Evolutionary conservation across 2,329 filamentous ascomycete genomes (phyloP).

Genomic region (Sarocladium strictum): DNA sequence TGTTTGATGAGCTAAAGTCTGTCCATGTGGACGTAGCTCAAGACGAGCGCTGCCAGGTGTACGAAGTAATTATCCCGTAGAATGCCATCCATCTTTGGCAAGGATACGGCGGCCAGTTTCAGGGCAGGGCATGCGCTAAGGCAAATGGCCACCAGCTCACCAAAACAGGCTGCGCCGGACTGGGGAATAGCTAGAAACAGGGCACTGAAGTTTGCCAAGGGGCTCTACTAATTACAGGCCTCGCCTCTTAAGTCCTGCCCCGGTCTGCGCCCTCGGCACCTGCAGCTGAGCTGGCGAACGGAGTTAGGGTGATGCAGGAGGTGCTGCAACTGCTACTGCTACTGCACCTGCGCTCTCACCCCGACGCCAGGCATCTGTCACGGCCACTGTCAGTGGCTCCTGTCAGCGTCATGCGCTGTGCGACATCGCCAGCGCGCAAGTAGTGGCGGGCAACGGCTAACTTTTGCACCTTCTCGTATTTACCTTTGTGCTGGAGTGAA

Average conservation of each 20-base stretch:
- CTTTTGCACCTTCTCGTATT: too few species aligned
- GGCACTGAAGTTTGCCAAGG: neutral
- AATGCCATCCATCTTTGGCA: too few species aligned
- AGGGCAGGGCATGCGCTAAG: conserved; percentile 1
- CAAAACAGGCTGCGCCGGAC: neutral
- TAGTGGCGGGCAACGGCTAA: too few species aligned
- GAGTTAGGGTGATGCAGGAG: neutral
- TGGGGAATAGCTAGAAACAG: neutral
- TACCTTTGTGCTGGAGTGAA: neutral
- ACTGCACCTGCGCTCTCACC: neutral
- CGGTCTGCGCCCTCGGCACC: neutral
- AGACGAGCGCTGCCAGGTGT: too few species aligned
- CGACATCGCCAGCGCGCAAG: neutral
- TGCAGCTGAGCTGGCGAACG: neutral
- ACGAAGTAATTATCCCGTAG: too few species aligned
- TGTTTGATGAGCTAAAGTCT: too few species aligned
- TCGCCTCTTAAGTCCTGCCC: neutral
- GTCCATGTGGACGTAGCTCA: too few species aligned
- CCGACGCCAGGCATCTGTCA: neutral
- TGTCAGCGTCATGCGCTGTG: conserved; percentile 1
- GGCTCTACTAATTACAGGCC: neutral
- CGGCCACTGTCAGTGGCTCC: neutral
- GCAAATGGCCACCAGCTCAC: neutral
- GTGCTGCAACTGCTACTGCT: neutral
- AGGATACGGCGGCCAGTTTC: neutral